Evolutionary conservation across 345 rosid genomes (phyloP).

Genomic region (Salix suchowensis): DNA sequence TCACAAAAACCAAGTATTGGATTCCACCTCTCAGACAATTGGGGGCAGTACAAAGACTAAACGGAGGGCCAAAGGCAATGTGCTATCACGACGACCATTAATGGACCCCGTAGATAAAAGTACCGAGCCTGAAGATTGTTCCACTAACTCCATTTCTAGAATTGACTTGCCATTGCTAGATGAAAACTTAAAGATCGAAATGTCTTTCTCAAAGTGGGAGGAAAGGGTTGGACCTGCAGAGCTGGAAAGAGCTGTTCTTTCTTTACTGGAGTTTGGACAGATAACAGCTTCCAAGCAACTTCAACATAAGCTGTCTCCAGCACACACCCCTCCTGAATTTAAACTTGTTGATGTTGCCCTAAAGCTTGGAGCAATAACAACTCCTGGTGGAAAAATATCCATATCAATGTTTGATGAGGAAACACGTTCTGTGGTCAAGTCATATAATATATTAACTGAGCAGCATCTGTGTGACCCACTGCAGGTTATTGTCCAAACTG

Average conservation of each 20-base stretch:
- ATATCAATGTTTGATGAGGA: slow-evolving; percentile 53
- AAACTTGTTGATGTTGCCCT: slow-evolving; percentile 68
- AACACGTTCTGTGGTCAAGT: slow-evolving; percentile 55
- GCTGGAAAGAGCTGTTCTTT: slow-evolving; percentile 89
- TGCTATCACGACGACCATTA: slow-evolving; percentile 51
- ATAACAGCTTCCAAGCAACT: slow-evolving; percentile 94
- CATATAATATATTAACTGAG: slow-evolving; percentile 39
- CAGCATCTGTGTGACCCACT: slow-evolving; percentile 47
- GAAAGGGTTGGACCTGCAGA: slow-evolving; percentile 83
- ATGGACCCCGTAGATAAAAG: slow-evolving; percentile 52
- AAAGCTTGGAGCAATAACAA: slow-evolving; percentile 68
- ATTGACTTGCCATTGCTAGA: slow-evolving; percentile 60
- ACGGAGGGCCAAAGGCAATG: slow-evolving; percentile 72
- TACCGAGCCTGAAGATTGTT: slow-evolving; percentile 57
- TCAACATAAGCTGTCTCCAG: slow-evolving; percentile 83
- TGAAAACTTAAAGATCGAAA: slow-evolving; percentile 57
- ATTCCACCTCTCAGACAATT: slow-evolving; percentile 37
- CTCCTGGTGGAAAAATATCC: slow-evolving; percentile 50
- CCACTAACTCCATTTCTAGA: slow-evolving; percentile 36
- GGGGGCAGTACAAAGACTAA: slow-evolving; percentile 60
- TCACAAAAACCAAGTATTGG: slow-evolving; percentile 55
- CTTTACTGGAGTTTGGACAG: slow-evolving; percentile 91
- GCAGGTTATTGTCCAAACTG: slow-evolving; percentile 47
- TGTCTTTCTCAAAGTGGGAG: slow-evolving; percentile 87
- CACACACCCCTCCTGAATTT: slow-evolving; percentile 64